Conservation (phyloP, 2,329 filamentous ascomycete species). For the Coniochaeta sp. region DNA sequence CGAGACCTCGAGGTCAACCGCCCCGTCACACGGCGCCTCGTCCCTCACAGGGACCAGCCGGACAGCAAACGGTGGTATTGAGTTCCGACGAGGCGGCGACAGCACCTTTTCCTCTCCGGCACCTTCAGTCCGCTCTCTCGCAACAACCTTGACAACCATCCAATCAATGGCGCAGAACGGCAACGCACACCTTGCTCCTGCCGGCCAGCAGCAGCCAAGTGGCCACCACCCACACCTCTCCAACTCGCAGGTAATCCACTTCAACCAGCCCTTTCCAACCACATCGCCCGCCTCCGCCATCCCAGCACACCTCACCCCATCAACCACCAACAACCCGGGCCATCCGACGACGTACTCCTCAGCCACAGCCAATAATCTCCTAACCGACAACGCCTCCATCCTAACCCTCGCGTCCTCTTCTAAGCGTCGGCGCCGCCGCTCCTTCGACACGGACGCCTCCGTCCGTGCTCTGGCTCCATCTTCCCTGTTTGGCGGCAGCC, state of each 20-base stretch:
- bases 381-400: conserved; percentile 82
- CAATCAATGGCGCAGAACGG: conserved; percentile 62
- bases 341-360: conserved; percentile 66
- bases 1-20: conserved; percentile 65
- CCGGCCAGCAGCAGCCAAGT: conserved; percentile 6
- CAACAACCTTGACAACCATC: conserved; percentile 79
- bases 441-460: conserved; percentile 79
- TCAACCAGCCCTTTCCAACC: conserved; percentile 58
- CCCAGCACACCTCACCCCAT: conserved; percentile 58
- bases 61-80: conserved; percentile 58
- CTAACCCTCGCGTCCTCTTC: conserved; percentile 77
- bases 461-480: conserved; percentile 78
- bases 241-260: conserved; percentile 46
- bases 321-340: conserved; percentile 28
- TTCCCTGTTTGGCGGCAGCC: conserved; percentile 73
- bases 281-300: conserved; percentile 63
- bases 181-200: conserved; percentile 20
- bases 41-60: conserved; percentile 66
- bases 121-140: conserved; percentile 71
- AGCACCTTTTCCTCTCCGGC: conserved; percentile 78
- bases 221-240: conserved; percentile 13
- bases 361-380: conserved; percentile 74
- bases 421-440: conserved; percentile 68
- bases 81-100: conserved; percentile 61
- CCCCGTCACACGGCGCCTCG: conserved; percentile 63